Base-by-base conservation (phyloP, 139 green algal species). In the Chlamydomonas urium region DNA sequence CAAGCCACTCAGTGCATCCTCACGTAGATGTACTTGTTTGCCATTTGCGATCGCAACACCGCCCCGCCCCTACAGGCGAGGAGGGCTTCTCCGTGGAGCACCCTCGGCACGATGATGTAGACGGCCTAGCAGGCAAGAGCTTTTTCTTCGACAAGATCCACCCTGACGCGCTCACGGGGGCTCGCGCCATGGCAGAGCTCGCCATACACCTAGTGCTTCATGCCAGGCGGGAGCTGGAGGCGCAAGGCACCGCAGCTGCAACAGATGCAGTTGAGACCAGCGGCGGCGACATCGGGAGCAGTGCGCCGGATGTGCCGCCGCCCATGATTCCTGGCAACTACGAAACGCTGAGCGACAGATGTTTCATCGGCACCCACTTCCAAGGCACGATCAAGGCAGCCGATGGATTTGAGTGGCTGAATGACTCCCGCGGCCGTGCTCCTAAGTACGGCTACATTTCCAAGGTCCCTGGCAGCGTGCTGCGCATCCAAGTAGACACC, bases 391-490 rank as follows among this genome's bases (percentile, higher is more conserved):
- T 67, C 2, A 47, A 28, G 8, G 17, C 23, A 37, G 6, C 33
- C 8, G 36, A 70, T 4, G 63, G 63, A 6, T 70, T 70, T 57
- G 63, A 70, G 38, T 70, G 63, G 63, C 23, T 58, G n/a, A 70
- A 70, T 37, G 63, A 70, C n/a, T 70, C 63, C 63, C 33, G 57
- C 36, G 35, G 21, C 36, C 24, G 34, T 19, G 4, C 29, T 8
- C 24, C 37, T 36, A 57, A 57, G 4, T 70, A 37, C 36, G 63
- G 63, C 10, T 38, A 48, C 3, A 34, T 70, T 4, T 23, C 38
- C 36, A 70, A 36, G 14, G n/a, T 48, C 4, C n/a, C 31, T 5
- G 60, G 60, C n/a, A 38, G 24, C 32, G n/a, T 33, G 32, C 60
- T 68, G 32, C 14, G 14, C 42, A n/a, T 53, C 42, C n/a, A n/a